Percentiles rank a stretch among this genome's conserved stretches.
Conservation (phyloP, 371 early-diverging fungal genomes). For the Mortierella sp. region DNA sequence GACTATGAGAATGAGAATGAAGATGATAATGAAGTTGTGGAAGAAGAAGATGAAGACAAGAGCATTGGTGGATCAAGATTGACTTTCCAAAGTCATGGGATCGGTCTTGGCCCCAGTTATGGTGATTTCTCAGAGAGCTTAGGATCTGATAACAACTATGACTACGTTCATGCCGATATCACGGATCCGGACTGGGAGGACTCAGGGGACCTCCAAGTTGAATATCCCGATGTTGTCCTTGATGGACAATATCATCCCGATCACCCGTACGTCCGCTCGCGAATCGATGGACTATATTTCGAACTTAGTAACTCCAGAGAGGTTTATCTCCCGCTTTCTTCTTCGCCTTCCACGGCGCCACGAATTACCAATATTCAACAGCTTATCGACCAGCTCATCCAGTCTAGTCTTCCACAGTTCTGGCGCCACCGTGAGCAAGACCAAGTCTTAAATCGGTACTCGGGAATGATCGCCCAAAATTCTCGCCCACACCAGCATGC, state of each 20-base stretch:
- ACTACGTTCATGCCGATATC: not conserved
- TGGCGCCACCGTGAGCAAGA: constrained; percentile 17
- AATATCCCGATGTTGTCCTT: not conserved
- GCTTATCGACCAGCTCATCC: constrained; percentile 25
- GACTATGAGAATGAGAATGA: not conserved
- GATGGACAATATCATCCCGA: constrained; percentile 15
- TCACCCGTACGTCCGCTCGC: constrained; percentile 4
- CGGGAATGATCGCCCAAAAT: not conserved
- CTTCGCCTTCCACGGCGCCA: not conserved
- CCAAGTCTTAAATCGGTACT: not conserved
- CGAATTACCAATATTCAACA: constrained; percentile 3
- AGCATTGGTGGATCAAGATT: not conserved
- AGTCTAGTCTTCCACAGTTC: constrained; percentile 24
- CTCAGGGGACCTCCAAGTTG: not conserved
- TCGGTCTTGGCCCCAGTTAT: not conserved
- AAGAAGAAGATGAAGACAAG: constrained; percentile 7
- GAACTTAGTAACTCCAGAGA: not conserved
- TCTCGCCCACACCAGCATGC: constrained; percentile 5
- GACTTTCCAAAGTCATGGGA: not conserved
- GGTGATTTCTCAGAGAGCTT: not conserved
- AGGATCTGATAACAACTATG: not conserved
- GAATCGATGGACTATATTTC: constrained; percentile 6
- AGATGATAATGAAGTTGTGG: not conserved
- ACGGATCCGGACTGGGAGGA: not conserved
- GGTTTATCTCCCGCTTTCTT: not conserved